Base-by-base conservation (phyloP, 1,284 basidiomycete genomes). In the Sporisorium sorghi region DNA sequence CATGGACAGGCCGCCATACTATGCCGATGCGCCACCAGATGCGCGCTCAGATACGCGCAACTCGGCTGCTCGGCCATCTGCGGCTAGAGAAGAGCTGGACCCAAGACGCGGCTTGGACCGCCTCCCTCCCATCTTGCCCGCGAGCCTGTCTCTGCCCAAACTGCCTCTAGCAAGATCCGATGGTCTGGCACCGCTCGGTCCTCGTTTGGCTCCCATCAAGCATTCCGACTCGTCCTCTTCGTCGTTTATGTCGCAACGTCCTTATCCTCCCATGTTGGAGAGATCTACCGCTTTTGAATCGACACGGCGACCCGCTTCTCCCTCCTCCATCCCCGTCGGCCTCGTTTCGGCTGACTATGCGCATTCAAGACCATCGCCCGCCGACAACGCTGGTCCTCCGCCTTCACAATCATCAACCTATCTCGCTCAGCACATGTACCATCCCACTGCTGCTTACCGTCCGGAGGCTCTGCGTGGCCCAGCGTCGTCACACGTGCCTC, bases 1-100 rank as follows among this genome's bases (percentile, higher is more conserved):
- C 39, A 73, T 73, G 71, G 71, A 73, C 49, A 60, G 71, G 52
- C 39, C 50, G 39, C 65, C 71, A 24, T 69, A 60, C 53, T 59
- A 59, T 15, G 30, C 59, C 35, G 56, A 66, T 54, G 37, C 56
- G 12, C 53, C 59, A 46, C 55, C 35, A 17, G 35, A 30, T 9
- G 28, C 28, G 28, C 28, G 28, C 5, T 26, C 59, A 35, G 56
- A 67, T 51, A 44, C 56, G 17, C 53, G 63, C 40, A 52, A 39
- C 28, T 58, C 63, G 23, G 48, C 60, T 17, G 24, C 57, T 26
- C 57, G 58, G 2, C 10, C 58, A 14, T 57, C 54, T 8, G 35
- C 49, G 5, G 21, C 50, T 4, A 57, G 53, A 47, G 46, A 42
- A 5, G 54, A 55, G 15, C 49, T 54, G 24, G 51, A 62, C 15